Conservation (phyloP, 2,329 filamentous ascomycete species). For the Epicoccum sorghinum region DNA sequence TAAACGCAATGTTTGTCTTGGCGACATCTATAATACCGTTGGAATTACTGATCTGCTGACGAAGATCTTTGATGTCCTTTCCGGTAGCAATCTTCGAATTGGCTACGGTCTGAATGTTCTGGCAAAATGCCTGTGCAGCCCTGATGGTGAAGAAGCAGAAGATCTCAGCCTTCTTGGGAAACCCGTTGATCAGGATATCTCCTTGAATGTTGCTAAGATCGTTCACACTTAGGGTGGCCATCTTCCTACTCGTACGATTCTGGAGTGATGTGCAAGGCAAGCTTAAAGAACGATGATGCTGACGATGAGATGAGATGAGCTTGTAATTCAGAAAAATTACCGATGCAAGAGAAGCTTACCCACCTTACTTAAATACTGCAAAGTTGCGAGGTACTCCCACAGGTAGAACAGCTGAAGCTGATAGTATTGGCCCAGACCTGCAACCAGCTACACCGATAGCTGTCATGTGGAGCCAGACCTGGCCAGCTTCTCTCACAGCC, state of each 20-base stretch:
- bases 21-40: conserved; percentile 12
- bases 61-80: conserved; percentile 11
- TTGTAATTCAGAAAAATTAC: no score
- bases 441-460: not conserved
- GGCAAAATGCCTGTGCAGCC: conserved; percentile 10
- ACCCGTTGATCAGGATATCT: conserved; percentile 15
- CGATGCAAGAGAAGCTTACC: no score
- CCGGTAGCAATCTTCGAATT: conserved; percentile 12
- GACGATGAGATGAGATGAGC: not conserved
- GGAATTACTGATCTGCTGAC: conserved; percentile 8
- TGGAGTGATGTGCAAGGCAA: not conserved
- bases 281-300: not conserved
- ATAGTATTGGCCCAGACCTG: not conserved
- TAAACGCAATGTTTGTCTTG: conserved; percentile 17
- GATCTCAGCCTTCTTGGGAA: conserved; percentile 16
- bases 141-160: conserved; percentile 17
- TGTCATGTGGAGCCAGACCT: not conserved
- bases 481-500: not conserved
- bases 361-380: no score
- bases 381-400: no score
- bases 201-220: conserved; percentile 12
- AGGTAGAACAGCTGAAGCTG: not conserved
- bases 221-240: conserved; percentile 6
- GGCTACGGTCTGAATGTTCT: conserved; percentile 10
- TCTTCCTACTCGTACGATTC: not conserved